Evolutionary conservation across 768 basidiomycete species (phyloP).

Genomic region (Hypholoma sublateritium): DNA sequence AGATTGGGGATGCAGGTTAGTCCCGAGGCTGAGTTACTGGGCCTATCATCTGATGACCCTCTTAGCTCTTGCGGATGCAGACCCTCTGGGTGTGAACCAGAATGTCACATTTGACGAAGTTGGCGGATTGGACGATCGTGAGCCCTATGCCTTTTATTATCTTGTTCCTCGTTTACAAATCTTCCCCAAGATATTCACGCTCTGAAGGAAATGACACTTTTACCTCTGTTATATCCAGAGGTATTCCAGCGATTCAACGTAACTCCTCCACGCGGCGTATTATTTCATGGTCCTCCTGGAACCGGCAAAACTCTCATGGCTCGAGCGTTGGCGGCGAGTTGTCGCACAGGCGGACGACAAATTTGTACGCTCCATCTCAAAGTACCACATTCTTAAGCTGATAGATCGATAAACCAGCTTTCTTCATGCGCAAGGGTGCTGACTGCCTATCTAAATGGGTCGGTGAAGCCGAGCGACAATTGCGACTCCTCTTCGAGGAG

Average conservation of each 20-base stretch:
- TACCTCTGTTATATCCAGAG: slow-evolving; percentile 94
- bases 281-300: slow-evolving; percentile 99
- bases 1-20: slow-evolving; percentile 75
- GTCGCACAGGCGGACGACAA: slow-evolving; percentile 80
- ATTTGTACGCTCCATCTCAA: slow-evolving; percentile 65
- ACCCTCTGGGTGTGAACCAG: slow-evolving; percentile 91
- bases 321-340: slow-evolving; percentile 90
- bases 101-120: slow-evolving; percentile 97
- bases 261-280: slow-evolving; percentile 92
- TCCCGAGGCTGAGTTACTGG: slow-evolving; percentile 15
- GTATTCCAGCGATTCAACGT: slow-evolving; percentile 93
- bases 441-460: slow-evolving; percentile 99
- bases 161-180: not conserved
- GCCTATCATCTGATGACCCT: slow-evolving; percentile 16
- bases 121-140: slow-evolving; percentile 93
- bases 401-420: slow-evolving; percentile 53
- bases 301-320: slow-evolving; percentile 96
- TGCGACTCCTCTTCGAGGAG: slow-evolving; percentile 94
- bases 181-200: slow-evolving; percentile 82
- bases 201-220: slow-evolving; percentile 96
- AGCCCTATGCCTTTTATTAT: slow-evolving; percentile 25
- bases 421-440: slow-evolving; percentile 99
- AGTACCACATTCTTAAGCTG: not conserved
- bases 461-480: slow-evolving; percentile 95
- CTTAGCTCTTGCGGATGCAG: slow-evolving; percentile 83